Evolutionary conservation across 1,284 basidiomycete genomes (phyloP), one percentile per base, ranked within the genome.

Genomic region (Irpex lacteus): DNA sequence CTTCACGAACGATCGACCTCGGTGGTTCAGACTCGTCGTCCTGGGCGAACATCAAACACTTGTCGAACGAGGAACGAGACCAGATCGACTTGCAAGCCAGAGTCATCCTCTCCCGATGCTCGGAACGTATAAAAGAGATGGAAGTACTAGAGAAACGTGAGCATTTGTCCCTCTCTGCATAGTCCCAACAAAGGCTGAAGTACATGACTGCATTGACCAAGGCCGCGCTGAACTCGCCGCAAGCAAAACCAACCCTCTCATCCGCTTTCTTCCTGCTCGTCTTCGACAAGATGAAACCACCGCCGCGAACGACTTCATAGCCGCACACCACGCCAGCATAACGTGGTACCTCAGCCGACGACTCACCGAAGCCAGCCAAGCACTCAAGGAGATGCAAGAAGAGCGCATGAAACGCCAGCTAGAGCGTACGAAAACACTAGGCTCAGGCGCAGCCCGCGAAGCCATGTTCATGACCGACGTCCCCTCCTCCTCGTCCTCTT

Each of bases 51-150:
- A 81, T 94, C 56, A 86, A 86, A 65, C 81, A 89, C 72, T 82
- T 97, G 13, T 88, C 86, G 26, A 94, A 96, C 70, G 87, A 91
- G 66, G 94, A 97, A 74, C 81, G 95, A 60, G 94, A 96, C 77
- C 92, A 96, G 75, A 91, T 97, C 65, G 95, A 97, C 79, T 80
- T 95, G 67, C 93, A 96, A 74, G 90, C 94, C 34, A 88, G 91
- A 66, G 83, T 94, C 64, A 89, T 95, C 60, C 80, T 97, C 63
- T 86, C 87, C 60, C 87, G 89, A 63, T 95, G 92, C 74, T 86
- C 94, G 15, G 90, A 95, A 66, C 83, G 92, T 66, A 90, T 97
- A 21, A 89, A 88, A 72, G 88, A 91, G 76, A 89, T 97, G 82
- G 95, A 97, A 73, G 80, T 81, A 21, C 78, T 94, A 13, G 95